Base-by-base conservation (phyloP, 106 monocot species). In the Xerophyta viscosa region DNA sequence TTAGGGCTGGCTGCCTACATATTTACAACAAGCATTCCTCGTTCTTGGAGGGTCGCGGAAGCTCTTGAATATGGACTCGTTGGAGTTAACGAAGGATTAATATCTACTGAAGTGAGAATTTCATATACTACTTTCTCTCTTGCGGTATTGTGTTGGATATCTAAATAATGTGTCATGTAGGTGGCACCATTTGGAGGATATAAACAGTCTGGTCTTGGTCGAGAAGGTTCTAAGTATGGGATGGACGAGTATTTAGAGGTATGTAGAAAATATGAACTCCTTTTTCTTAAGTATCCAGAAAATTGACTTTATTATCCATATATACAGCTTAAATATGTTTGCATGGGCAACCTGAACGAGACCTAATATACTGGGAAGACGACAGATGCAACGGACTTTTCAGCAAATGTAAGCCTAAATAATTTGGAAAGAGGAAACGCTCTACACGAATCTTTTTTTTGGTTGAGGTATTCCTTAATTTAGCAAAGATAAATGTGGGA, bases 171-270 rank as follows among this genome's bases (percentile, higher is more conserved):
- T 48, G 19, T 27, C 20, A 24, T 37, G n/a, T 45, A 96, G 96
- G 85, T 96, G 31, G 96, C 96, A 52, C 96, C 96, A 31, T 96
- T 96, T 89, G 94, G 94, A 63, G 94, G 94, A 10, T 31, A 79
- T 50, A 96, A 96, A 70, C 81, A 96, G 49, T 96, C 94, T 41
- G 94, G 94, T 29, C 88, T 96, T 61, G 96, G 96, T 57, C 57
- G 96, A 57, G 96, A 96, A 71, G 96, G 96, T 42, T 96, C 96
- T 28, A 96, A 96, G 71, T 96, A 96, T 73, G 96, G 96, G 37
- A 77, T 96, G 31, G 89, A 96, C 31, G 96, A 96, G 20, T 89
- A 71, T 54, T 29, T 96, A 29, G 89, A 96, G 59, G 96, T 96
- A 60, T 64, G 81, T 50, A 30, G 2, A 47, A 29, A 30, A 62